Evolutionary conservation across 139 green algal genomes (phyloP).

Genomic region (Coelastrella sp.): DNA sequence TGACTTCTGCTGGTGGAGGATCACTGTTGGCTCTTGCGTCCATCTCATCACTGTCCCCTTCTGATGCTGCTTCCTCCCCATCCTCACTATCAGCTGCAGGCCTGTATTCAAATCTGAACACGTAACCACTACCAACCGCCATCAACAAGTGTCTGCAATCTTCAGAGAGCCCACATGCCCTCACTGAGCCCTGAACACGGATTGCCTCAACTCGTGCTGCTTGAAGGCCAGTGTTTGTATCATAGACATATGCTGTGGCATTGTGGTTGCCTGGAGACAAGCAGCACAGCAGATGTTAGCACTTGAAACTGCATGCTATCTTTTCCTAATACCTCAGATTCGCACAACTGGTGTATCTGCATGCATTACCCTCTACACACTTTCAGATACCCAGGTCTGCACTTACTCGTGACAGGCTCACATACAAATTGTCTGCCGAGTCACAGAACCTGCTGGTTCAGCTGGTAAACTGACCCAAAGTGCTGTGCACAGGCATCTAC

Average conservation of each 20-base stretch:
- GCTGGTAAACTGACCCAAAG: no score
- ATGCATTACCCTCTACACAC: no score
- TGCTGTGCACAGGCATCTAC: no score
- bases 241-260: conserved; percentile 65
- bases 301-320: no score
- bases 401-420: no score
- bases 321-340: no score
- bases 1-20: not conserved
- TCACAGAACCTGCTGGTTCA: no score
- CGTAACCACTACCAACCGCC: conserved; percentile 71
- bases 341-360: no score
- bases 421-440: no score
- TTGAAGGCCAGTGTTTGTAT: conserved; percentile 52
- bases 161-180: conserved; percentile 60
- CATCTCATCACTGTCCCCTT: not conserved
- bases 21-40: not conserved
- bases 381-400: no score
- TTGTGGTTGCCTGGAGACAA: conserved; percentile 62
- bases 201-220: conserved; percentile 51
- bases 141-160: conserved; percentile 75
- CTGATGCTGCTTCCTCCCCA: not conserved
- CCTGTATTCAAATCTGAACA: conserved; percentile 66
- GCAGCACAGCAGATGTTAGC: no score
- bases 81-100: not conserved
- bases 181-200: conserved; percentile 63